These are phyloP conservation scores for Heritiera littoralis DNA, from an alignment of 345 rosid species.

Conservation along the genomic window DNA sequence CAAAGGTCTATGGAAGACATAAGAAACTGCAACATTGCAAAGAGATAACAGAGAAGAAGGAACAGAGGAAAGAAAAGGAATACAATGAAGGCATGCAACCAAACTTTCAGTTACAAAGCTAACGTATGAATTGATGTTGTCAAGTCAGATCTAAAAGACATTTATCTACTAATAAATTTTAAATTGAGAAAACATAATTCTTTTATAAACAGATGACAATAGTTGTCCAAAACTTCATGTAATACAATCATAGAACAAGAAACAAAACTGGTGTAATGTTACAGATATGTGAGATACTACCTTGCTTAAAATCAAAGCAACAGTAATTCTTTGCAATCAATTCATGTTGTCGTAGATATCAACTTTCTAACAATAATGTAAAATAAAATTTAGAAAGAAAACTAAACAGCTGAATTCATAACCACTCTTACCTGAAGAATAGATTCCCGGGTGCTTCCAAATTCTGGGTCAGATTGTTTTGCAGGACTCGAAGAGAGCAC, in stretches of 20 bases:
- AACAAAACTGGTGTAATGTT: neutral
- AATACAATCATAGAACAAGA: neutral
- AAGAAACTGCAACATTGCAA: neutral
- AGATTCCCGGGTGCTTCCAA: slow-evolving; percentile 64
- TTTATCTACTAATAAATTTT: neutral
- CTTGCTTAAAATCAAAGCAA: neutral
- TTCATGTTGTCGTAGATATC: neutral
- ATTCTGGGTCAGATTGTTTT: slow-evolving; percentile 54
- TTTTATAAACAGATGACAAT: neutral
- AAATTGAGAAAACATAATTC: neutral
- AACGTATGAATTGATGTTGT: neutral
- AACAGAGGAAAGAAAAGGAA: neutral
- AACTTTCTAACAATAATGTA: neutral
- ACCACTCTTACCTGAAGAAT: slow-evolving; percentile 66
- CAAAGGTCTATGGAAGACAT: neutral
- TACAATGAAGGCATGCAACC: neutral
- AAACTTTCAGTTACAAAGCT: neutral
- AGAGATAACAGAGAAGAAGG: neutral
- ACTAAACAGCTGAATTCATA: neutral
- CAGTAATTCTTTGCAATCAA: neutral
- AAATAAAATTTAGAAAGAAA: neutral
- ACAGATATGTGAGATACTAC: neutral
- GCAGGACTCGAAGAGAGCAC: slow-evolving; percentile 49
- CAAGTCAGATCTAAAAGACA: neutral
- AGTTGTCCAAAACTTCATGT: neutral